A percentile compares a stretch with the other conserved stretches of the same genome.
phyloP scores from a whole-genome alignment of 257 asterid genomes.

The Nemophila menziesii region DNA sequence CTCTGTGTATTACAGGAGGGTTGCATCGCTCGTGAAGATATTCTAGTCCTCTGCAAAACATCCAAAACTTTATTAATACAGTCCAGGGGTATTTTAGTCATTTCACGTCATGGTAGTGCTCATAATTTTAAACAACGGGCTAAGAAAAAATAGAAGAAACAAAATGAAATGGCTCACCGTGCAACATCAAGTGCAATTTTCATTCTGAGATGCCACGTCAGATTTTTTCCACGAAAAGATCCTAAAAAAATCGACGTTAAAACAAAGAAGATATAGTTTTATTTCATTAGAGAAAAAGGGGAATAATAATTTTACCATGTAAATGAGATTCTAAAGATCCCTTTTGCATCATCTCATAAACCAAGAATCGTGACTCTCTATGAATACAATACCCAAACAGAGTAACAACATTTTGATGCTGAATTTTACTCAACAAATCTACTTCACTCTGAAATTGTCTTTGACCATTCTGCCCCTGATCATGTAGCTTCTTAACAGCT shows the following conservation, averaged over 20 bases:
- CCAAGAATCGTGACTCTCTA: conserved; percentile 54
- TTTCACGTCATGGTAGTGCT: too few relatives aligned
- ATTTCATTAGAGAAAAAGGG: background rate
- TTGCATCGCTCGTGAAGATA: conserved; percentile 78
- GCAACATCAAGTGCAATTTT: conserved; percentile 92
- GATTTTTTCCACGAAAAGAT: conserved; percentile 46
- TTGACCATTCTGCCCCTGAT: conserved; percentile 47
- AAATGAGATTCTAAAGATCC: conserved; percentile 70
- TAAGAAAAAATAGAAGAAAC: background rate
- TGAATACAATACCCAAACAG: conserved; percentile 73
- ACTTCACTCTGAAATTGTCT: conserved; percentile 83
- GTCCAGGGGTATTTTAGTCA: too few relatives aligned
- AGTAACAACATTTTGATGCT: conserved; percentile 69
- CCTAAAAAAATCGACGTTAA: conserved; percentile 26
- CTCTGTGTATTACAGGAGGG: conserved; percentile 84
- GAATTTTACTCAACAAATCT: conserved; percentile 53
- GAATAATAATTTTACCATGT: conserved; percentile 50
- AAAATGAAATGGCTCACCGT: conserved; percentile 29
- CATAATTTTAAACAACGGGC: background rate
- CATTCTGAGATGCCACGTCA: conserved; percentile 87
- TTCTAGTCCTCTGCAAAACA: conserved; percentile 62
- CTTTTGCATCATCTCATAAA: conserved; percentile 83
- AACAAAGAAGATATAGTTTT: background rate
- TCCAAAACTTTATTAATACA: background rate
- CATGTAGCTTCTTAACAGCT: conserved; percentile 57